Conservation (phyloP, 2,329 filamentous ascomycete genomes). For the Sporothrix protearum region DNA sequence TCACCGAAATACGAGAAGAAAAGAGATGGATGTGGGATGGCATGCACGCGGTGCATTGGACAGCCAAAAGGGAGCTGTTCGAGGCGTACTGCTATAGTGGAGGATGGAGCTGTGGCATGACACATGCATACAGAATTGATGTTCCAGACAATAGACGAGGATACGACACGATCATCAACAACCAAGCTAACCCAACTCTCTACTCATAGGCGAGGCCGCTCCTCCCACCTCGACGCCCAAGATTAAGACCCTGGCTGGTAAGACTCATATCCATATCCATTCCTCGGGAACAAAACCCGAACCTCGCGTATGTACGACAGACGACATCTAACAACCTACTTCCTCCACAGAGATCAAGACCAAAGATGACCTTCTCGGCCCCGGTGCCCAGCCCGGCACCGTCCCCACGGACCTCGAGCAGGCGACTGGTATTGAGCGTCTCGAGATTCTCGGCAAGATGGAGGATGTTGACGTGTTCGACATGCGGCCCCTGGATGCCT, state of each 20-base stretch:
- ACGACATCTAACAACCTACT: neutral
- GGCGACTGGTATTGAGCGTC: constrained; percentile 93
- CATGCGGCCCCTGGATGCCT: constrained; percentile 92
- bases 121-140: neutral
- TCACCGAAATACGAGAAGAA: constrained; percentile 16
- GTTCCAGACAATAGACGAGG: neutral
- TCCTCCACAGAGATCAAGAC: constrained; percentile 67
- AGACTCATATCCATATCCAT: neutral
- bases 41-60: neutral
- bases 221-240: constrained; percentile 32
- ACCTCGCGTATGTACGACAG: neutral
- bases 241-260: constrained; percentile 47
- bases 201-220: constrained; percentile 36
- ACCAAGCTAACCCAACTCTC: constrained; percentile 24
- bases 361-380: constrained; percentile 77
- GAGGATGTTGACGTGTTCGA: constrained; percentile 97
- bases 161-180: neutral
- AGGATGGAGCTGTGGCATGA: neutral
- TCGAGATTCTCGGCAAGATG: constrained; percentile 99
- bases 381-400: constrained; percentile 76
- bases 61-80: neutral
- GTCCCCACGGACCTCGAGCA: constrained; percentile 94
- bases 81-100: neutral
- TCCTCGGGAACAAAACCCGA: too few species aligned
- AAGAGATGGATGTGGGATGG: neutral